Evolutionary conservation across 441 rosid genomes (phyloP).

Genomic region (Euphorbia celastroides): DNA sequence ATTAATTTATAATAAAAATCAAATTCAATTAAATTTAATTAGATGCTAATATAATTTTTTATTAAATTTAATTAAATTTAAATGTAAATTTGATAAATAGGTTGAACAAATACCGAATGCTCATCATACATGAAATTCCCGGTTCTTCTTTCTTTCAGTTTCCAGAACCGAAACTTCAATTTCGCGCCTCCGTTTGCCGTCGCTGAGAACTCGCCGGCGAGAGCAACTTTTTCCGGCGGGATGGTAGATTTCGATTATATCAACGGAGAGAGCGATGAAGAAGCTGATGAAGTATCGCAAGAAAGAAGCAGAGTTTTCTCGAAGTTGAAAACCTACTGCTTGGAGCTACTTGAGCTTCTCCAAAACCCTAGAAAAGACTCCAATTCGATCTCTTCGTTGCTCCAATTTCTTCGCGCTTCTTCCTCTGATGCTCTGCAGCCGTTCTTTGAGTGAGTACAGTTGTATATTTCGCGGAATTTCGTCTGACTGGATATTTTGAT

Average conservation of each 20-base stretch:
- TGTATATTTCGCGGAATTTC: neutral
- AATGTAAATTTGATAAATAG: too few species aligned
- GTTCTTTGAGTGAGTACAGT: conserved; percentile 57
- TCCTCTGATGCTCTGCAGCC: conserved; percentile 55
- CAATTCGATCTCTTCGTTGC: conserved; percentile 44
- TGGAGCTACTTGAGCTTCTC: conserved; percentile 60
- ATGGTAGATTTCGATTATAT: conserved; percentile 13
- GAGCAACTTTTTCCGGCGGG: neutral
- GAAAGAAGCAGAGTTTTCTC: conserved; percentile 33
- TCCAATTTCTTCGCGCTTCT: conserved; percentile 44
- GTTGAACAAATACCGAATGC: too few species aligned
- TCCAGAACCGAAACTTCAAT: conserved; percentile 17
- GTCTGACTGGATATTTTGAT: neutral
- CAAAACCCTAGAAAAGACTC: conserved; percentile 52
- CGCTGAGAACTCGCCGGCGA: neutral
- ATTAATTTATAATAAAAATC: too few species aligned
- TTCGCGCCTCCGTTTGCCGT: conserved; percentile 10
- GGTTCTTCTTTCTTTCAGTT: neutral
- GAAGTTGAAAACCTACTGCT: conserved; percentile 46
- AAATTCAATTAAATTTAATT: too few species aligned
- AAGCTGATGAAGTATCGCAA: conserved; percentile 25
- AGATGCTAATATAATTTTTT: too few species aligned
- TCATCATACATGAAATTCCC: neutral
- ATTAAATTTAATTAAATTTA: too few species aligned
- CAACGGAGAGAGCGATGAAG: neutral